Evolutionary conservation across 2,329 filamentous ascomycete species (phyloP), one percentile per base, ranked within the genome.

Genomic region (Fusarium brevicatenulatum): DNA sequence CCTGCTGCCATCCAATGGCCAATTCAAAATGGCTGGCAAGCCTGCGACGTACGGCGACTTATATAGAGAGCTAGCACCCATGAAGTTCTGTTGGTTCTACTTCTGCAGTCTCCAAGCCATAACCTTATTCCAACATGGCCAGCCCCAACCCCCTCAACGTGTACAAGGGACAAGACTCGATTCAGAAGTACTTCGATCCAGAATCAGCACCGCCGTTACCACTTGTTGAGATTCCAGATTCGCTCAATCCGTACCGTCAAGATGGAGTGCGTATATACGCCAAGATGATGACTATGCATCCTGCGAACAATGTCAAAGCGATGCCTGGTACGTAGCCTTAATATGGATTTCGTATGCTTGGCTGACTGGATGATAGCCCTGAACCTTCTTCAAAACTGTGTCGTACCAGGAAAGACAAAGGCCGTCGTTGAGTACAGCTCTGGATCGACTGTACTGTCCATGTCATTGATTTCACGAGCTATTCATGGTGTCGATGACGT

Each of bases 251-350:
- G 5, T 88, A 86, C 69, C 82, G 85, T 25, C 70, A 84, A 32
- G 85, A 91, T 85, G 87, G 88, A 8, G 86, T 91, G 9, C 85
- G 88, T 16, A 90, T 91, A 58, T 91, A 90, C 70, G 89, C 90
- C 42, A 91, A 91, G 80, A 89, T 91, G 88, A 87, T 91, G 85
- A 89, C 88, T 5, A 87, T 88, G 83, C 88, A 89, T 73, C 89
- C 90, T 2, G 88, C 89, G 7, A 88, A 91, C 68, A 91, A 91
- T 53, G 90, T 91, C 72, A 91, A 91, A 76, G 85, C 87, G 5
- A 85, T 92, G 80, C 90, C 90, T 73, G 87, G 86, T 86, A 63
- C 4, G 11, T 12, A 16, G 5, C 18, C 50, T 13, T 9, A 16
- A 7, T 18, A 9, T 28, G 34, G 11, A 3, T 18, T n/a, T 28